A percentile compares a stretch with the other conserved stretches of the same genome.
These are phyloP conservation scores for Penicillium carneum DNA, from an alignment of 2,329 filamentous ascomycete genomes.

Conservation along the genomic window DNA sequence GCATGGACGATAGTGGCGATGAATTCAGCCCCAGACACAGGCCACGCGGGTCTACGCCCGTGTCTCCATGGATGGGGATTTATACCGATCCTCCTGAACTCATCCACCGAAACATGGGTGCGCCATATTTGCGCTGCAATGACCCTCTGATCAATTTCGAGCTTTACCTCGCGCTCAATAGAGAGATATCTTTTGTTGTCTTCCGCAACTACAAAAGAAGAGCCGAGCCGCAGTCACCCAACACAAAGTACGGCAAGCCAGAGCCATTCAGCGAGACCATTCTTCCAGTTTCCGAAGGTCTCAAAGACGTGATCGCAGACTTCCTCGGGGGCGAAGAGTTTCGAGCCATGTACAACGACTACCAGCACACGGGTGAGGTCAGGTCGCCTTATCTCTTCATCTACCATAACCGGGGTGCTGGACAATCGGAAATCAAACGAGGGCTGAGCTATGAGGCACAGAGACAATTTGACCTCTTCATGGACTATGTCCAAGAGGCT, in stretches of 20 bases:
- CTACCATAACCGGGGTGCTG: constrained; percentile 6
- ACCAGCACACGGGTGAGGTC: background rate
- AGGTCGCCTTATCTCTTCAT: constrained; percentile 10
- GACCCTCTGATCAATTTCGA: constrained; percentile 12
- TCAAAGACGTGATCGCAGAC: constrained; percentile 2
- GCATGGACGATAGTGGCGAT: background rate
- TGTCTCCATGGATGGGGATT: constrained; percentile 14
- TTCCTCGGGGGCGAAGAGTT: constrained; percentile 5
- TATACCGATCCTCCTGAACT: constrained; percentile 14
- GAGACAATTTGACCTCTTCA: constrained; percentile 12
- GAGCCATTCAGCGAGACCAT: constrained; percentile 12
- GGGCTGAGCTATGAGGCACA: background rate
- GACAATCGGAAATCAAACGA: background rate
- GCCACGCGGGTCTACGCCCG: background rate
- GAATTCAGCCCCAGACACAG: background rate
- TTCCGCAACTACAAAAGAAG: constrained; percentile 13
- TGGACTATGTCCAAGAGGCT: constrained; percentile 8
- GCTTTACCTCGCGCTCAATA: constrained; percentile 16
- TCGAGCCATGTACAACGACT: background rate
- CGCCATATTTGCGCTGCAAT: constrained; percentile 13
- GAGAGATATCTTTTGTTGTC: constrained; percentile 11
- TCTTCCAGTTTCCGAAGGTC: constrained; percentile 2
- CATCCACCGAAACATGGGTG: constrained; percentile 6
- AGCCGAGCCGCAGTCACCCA: background rate
- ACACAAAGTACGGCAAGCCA: constrained; percentile 7